Base-by-base conservation (phyloP, 441 rosid genomes). In the Raphanus hybrid region DNA sequence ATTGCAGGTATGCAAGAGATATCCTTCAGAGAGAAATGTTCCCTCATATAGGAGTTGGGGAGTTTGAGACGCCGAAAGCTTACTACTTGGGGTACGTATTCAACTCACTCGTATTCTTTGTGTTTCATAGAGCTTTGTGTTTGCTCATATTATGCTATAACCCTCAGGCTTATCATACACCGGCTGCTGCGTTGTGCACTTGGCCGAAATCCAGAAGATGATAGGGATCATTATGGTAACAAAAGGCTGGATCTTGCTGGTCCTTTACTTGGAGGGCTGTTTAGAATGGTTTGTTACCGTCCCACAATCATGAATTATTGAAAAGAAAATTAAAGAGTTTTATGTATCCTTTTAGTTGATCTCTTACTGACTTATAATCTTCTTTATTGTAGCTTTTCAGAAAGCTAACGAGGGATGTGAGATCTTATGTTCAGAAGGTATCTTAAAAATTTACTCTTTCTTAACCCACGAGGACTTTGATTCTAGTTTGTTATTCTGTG, bases 221-320 rank as follows among this genome's bases (percentile, higher is more conserved):
- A 96, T 71, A 90, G 98, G 74, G 99, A 96, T 86, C 98, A 93
- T 83, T 96, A 93, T 83, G 98, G 98, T 70, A 93, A 96, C 87
- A 96, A 93, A 83, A 91, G 99, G 88, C 97, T 96, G 65, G 98
- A 96, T 83, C 98, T 96, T 82, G 99, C 97, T 69, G 99, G 99
- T 74, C 99, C 99, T 34, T 82, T 96, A 71, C 96, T 96, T 70
- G 98, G 99, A 58, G 99, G 98, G 81, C 87, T 96, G 59, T 96
- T 96, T 75, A 86, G 99, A 88, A 92, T 89, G 97, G 99, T 96
- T 43, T 74, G 89, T 82, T 39, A 57, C 54, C 10, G 52, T 41
- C 65, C 41, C 50, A 52, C 18, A 60, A 5, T 78, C 48, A 60
- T 50, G 26, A 26, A 54, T 67, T 54, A 29, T 29, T 9, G 8